A percentile compares a stretch with the other conserved stretches of the same genome.
Conservation (phyloP, 75 land plant genomes). For the Pinus albicaulis region DNA sequence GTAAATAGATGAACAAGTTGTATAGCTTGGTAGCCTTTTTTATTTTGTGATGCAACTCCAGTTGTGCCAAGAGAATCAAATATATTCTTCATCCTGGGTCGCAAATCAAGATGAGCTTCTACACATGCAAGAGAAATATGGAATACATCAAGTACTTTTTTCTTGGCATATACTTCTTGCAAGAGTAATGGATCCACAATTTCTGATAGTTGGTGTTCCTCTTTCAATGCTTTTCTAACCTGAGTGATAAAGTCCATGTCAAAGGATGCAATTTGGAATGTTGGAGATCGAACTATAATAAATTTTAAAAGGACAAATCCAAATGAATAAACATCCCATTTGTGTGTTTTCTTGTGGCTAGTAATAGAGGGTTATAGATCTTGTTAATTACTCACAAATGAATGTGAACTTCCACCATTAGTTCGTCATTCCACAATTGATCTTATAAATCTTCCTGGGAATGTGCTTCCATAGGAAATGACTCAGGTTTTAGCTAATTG, state of each 20-base stretch:
- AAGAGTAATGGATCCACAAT: constrained; percentile 67
- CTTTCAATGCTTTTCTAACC: constrained; percentile 63
- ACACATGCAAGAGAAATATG: constrained; percentile 73
- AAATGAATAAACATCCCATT: constrained; percentile 86
- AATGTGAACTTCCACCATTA: constrained; percentile 17
- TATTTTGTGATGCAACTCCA: constrained; percentile 9
- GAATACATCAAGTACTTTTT: constrained; percentile 60
- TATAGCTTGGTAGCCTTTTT: neutral
- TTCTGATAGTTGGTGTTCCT: constrained; percentile 56
- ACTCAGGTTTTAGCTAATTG: constrained; percentile 22
- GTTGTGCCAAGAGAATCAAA: constrained; percentile 55
- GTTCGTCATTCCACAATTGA: constrained; percentile 10
- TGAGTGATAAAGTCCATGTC: constrained; percentile 52
- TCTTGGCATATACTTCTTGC: constrained; percentile 57
- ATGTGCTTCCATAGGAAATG: neutral
- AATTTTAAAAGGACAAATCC: constrained; percentile 71
- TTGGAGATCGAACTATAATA: constrained; percentile 64
- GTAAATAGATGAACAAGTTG: neutral
- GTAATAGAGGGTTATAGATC: constrained; percentile 60
- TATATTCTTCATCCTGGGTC: constrained; percentile 75
- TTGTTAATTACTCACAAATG: constrained; percentile 21
- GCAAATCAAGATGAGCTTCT: constrained; percentile 52
- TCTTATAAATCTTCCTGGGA: constrained; percentile 17
- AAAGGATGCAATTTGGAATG: constrained; percentile 25
- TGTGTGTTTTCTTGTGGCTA: constrained; percentile 51